Conservation (phyloP, 1,284 basidiomycete species). For the Pyrrhoderma noxium region DNA sequence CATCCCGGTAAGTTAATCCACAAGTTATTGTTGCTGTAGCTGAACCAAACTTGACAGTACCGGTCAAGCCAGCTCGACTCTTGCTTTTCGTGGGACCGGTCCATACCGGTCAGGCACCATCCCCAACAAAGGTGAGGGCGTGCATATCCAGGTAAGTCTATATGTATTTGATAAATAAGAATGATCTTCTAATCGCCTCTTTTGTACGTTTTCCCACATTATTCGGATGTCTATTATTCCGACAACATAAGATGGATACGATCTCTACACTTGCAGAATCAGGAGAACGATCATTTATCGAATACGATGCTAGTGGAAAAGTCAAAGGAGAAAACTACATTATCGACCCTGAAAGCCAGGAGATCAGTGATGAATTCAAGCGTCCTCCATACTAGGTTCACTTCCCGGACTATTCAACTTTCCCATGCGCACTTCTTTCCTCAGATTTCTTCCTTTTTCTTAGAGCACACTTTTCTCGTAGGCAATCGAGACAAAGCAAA, state of each 20-base stretch:
- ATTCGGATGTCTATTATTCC: not conserved
- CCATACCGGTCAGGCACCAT: slow-evolving; percentile 7
- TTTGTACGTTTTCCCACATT: not conserved
- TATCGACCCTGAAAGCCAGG: slow-evolving; percentile 15
- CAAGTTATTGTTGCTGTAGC: not conserved
- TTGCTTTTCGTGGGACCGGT: slow-evolving; percentile 16
- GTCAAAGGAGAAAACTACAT: slow-evolving; percentile 15
- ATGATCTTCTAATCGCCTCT: slow-evolving; percentile 1
- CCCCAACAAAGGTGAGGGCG: slow-evolving; percentile 16
- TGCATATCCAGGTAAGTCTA: slow-evolving; percentile 17
- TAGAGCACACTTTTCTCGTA: too few relatives aligned
- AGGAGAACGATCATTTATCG: slow-evolving; percentile 14
- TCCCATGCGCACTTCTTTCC: too few relatives aligned
- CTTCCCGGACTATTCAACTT: too few relatives aligned
- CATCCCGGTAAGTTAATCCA: slow-evolving; percentile 9
- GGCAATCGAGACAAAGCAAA: too few relatives aligned
- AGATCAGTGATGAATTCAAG: slow-evolving; percentile 19
- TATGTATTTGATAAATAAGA: not conserved
- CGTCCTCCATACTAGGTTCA: slow-evolving; percentile 15
- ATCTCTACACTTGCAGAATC: slow-evolving; percentile 16
- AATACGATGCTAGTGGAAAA: slow-evolving; percentile 18
- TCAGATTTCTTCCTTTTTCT: too few relatives aligned
- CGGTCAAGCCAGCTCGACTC: slow-evolving; percentile 16
- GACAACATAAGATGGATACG: slow-evolving; percentile 16
- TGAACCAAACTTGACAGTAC: slow-evolving; percentile 1